Conservation (phyloP, 1,284 basidiomycete genomes). For the Caloboletus inedulis region DNA sequence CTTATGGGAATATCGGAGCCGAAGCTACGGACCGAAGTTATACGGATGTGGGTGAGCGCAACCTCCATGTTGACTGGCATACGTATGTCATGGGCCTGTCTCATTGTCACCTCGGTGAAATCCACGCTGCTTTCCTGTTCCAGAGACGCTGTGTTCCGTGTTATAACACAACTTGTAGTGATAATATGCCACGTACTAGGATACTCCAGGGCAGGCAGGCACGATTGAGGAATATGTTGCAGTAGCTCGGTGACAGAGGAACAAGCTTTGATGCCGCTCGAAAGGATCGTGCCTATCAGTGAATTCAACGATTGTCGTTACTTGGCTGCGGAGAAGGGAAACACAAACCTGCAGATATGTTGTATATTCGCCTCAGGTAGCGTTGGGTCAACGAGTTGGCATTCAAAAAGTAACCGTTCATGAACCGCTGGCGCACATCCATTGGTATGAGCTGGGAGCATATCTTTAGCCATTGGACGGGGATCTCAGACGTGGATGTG, state of each 20-base stretch:
- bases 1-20: background rate
- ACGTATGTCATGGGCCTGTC: conserved; percentile 55
- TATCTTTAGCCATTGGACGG: conserved; percentile 78
- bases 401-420: conserved; percentile 69
- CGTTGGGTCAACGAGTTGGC: conserved; percentile 74
- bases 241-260: conserved; percentile 58
- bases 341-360: conserved; percentile 65
- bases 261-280: conserved; percentile 54
- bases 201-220: conserved; percentile 48
- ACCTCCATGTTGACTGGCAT: conserved; percentile 63
- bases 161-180: conserved; percentile 6
- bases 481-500: conserved; percentile 72
- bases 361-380: conserved; percentile 73
- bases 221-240: conserved; percentile 49
- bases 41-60: conserved; percentile 61
- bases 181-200: conserved; percentile 44
- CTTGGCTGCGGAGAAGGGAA: background rate
- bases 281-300: conserved; percentile 51
- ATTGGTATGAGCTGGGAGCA: conserved; percentile 75
- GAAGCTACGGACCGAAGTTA: conserved; percentile 54
- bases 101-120: conserved; percentile 63
- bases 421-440: conserved; percentile 59
- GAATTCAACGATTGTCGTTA: conserved; percentile 8
- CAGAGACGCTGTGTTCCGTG: conserved; percentile 43
- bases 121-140: conserved; percentile 53